Evolutionary conservation across 2,329 filamentous ascomycete genomes (phyloP), one percentile per base, ranked within the genome.

Genomic region (Venturia aucupariae): DNA sequence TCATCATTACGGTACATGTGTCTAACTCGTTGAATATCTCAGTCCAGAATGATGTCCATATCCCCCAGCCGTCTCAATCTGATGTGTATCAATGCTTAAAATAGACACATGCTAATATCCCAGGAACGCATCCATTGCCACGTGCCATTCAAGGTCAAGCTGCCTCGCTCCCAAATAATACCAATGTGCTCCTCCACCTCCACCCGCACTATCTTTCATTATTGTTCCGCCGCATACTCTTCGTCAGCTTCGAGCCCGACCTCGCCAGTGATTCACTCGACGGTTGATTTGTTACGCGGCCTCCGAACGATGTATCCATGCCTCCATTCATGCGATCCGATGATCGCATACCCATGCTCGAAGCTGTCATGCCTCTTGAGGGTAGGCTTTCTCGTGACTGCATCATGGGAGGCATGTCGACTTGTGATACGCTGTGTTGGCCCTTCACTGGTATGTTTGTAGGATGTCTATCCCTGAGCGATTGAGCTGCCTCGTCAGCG

Each of bases 401-500:
- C 30, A 57, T 22, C 51, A 35, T n/a, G 2, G 51, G 51, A 2
- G 59, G 59, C 22, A 60, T 22, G 22, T 24, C 3, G n/a, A 60
- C n/a, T 60, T 27, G 35, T 24, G 59, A 60, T 38, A 60, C 54
- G 35, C 32, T 44, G 3, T 46, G 48, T n/a, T 46, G 42, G 17
- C 63, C 60, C 17, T 57, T 35, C 30, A 57, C 35, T 13, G 51
- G 51, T 35, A 57, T 57, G 13, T 57, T 57, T 8, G 51, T 35
- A 32, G 64, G 64, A 48, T 65, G 64, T 30, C 38, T 42, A 30
- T 65, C 63, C 35, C 42, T 27, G 24, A 65, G 57, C 5, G 41
- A 39, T 19, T 24, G 32, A 22, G 57, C 42, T 39, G 55, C 60
- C 22, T 65, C 64, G 7, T 54, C 54, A 32, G 64, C 42, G 11